Base-by-base conservation (phyloP, 169 alveolate genomes). In the Cryptosporidium tyzzeri region DNA sequence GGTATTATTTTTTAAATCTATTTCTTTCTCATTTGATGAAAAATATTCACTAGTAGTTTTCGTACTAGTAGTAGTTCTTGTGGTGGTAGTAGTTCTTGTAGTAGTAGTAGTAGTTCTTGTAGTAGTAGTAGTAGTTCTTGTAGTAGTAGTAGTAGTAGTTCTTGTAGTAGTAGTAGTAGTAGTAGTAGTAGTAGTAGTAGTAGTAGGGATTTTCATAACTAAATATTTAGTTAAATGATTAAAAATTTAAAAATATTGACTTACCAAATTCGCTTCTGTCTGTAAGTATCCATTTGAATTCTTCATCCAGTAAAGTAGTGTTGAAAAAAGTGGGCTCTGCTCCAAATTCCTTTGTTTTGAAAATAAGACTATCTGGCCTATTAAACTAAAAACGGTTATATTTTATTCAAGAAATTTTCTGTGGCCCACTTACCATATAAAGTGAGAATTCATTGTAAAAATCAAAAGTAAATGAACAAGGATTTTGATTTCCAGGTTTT, bases 391-490 rank as follows among this genome's bases (percentile, higher is more conserved):
- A 6, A 9, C 18, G 21, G 14, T 61, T 5, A 7, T 18, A 7
- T 18, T 18, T 26, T 3, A 61, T 14, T 26, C 4, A 29, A 7
- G 9, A 9, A 61, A 1, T 31, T 31, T 31, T 31, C 4, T 31
- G 35, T 5, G 18, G 37, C n/a, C 8, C 18, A 26, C 70, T 61
- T 61, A 61, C 70, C 70, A 61, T 61, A 18, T 61, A 61, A 4
- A 61, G 41, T 12, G 70, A 61, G 41, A 29, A 61, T 26, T 31
- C 41, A 29, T 61, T 31, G 16, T 7, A 61, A 7, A 61, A 18
- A 5, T 61, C 70, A 18, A 61, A 31, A 14, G 37, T 61, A 61
- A 61, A 61, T 31, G 70, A 61, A 61, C 70, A 61, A 37, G 21
- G 41, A 31, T 61, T 61, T 6, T 61, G 37, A 51, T 10, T 51